Conservation (phyloP, 371 early-diverging fungal species). For the Mucor piriformis region DNA sequence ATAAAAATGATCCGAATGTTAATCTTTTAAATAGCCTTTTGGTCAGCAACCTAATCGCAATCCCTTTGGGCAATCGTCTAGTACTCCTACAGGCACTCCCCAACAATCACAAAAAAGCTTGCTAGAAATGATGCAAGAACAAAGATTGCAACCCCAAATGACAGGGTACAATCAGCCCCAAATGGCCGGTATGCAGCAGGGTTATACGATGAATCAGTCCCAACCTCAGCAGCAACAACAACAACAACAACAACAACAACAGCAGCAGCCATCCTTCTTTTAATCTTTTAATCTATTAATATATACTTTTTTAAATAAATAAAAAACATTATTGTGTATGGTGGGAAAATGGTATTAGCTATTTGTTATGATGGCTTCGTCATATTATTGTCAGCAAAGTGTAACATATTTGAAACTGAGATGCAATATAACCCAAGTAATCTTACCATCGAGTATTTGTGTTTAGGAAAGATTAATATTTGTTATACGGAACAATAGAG, state of each 20-base stretch:
- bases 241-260: neutral
- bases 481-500: constrained; percentile 3
- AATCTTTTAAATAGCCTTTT: constrained; percentile 22
- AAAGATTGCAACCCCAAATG: constrained; percentile 27
- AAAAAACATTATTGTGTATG: constrained; percentile 1
- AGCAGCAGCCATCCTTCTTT: neutral
- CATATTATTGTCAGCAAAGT: neutral
- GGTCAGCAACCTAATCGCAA: constrained; percentile 41
- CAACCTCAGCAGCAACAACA: constrained; percentile 7
- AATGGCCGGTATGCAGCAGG: constrained; percentile 5
- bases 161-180: constrained; percentile 9
- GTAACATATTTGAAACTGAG: constrained; percentile 14
- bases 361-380: neutral
- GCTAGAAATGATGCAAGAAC: constrained; percentile 43
- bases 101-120: constrained; percentile 30
- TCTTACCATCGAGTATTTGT: too few species aligned
- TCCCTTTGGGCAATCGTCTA: constrained; percentile 35
- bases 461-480: neutral
- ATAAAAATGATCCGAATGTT: constrained; percentile 3
- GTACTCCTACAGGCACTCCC: constrained; percentile 2
- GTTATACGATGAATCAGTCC: neutral
- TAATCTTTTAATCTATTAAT: constrained; percentile 1
- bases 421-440: neutral
- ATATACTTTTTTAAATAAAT: neutral
- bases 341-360: neutral